phyloP scores from a whole-genome alignment of 164 flowering plant species.

The Houttuynia cordata region DNA sequence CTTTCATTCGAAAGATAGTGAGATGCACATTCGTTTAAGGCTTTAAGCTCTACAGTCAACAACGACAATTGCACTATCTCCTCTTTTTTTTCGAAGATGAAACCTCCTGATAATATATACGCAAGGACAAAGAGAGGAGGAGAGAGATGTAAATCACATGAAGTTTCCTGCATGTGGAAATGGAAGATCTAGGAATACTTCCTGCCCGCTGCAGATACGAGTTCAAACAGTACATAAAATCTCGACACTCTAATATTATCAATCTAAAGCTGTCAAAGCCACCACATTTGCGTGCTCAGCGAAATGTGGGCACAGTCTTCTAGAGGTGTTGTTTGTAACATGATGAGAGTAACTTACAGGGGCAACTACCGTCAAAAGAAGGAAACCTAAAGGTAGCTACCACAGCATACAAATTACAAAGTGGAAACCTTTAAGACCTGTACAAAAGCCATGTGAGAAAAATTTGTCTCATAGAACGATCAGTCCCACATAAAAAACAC shows the following conservation, averaged over 20 bases:
- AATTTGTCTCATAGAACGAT: not conserved
- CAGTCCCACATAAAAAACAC: slow-evolving; percentile 1
- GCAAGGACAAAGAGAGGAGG: slow-evolving; percentile 8
- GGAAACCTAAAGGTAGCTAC: slow-evolving; percentile 11
- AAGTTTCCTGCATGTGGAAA: slow-evolving; percentile 7
- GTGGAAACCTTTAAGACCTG: slow-evolving; percentile 2
- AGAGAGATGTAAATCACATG: too few relatives aligned
- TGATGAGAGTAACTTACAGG: slow-evolving; percentile 26
- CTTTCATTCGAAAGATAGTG: too few relatives aligned
- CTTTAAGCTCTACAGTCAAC: too few relatives aligned
- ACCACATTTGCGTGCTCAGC: slow-evolving; percentile 10
- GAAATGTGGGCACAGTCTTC: slow-evolving; percentile 2
- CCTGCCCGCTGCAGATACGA: slow-evolving; percentile 41
- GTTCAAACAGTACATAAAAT: too few relatives aligned
- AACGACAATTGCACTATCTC: slow-evolving; percentile 7
- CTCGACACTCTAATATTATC: too few relatives aligned
- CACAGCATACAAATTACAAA: slow-evolving; percentile 1
- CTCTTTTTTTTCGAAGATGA: not conserved
- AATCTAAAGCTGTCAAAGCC: slow-evolving; percentile 11
- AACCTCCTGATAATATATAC: slow-evolving; percentile 4
- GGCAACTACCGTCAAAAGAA: slow-evolving; percentile 18
- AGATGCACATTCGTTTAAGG: too few relatives aligned
- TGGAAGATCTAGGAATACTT: slow-evolving; percentile 24
- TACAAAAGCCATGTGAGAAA: slow-evolving; percentile 8
- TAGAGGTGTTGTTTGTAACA: slow-evolving; percentile 17